Evolutionary conservation across 306 rosid species (phyloP).

Genomic region (Cucumis cinereus): DNA sequence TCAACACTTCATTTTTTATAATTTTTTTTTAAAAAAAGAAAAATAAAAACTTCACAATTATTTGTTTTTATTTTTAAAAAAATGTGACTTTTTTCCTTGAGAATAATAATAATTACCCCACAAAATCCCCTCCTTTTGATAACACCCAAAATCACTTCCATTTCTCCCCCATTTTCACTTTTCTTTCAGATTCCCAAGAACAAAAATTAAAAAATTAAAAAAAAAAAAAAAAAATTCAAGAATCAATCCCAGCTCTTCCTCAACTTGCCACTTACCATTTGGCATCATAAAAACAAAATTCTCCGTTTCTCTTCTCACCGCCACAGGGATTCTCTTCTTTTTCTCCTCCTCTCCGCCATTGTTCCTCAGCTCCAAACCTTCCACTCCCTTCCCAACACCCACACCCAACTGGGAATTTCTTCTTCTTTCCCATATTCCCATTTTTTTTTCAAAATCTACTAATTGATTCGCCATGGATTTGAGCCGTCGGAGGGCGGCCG

Average conservation of each 20-base stretch:
- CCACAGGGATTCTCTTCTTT: neutral
- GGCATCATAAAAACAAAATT: neutral
- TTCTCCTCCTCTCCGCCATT: neutral
- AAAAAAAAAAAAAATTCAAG: neutral
- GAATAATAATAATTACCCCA: neutral
- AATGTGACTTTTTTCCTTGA: neutral
- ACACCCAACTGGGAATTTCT: neutral
- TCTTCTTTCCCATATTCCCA: neutral
- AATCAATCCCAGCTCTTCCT: neutral
- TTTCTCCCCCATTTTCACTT: neutral
- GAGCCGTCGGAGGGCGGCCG: conserved; percentile 26
- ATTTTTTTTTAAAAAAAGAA: no score
- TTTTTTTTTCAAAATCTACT: neutral
- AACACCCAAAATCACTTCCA: neutral
- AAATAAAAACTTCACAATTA: no score
- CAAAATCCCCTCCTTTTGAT: neutral
- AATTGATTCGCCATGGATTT: conserved; percentile 28
- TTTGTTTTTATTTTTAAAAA: no score
- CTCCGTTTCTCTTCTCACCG: neutral
- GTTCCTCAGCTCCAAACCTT: neutral
- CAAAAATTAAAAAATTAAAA: neutral
- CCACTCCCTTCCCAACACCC: neutral
- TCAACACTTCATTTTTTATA: neutral
- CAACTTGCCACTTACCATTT: neutral
- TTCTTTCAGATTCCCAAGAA: conserved; percentile 3